These are phyloP conservation scores for Mycena kentingensis DNA, from an alignment of 768 basidiomycete species.

Conservation along the genomic window DNA sequence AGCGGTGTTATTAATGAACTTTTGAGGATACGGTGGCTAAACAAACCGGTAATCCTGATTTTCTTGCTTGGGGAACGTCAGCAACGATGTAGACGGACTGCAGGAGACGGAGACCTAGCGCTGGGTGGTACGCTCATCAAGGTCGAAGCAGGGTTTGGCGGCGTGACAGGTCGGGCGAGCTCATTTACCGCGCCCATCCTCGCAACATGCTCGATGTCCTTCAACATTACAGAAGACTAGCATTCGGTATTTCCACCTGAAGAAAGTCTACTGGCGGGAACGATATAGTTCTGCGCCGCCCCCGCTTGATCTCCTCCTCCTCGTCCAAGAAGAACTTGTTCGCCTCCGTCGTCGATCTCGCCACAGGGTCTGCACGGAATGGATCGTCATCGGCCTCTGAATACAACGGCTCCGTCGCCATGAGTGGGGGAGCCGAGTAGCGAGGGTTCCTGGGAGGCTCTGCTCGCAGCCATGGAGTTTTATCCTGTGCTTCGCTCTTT, in stretches of 20 bases:
- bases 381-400: slow-evolving; percentile 10
- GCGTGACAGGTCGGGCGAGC: neutral
- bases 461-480: slow-evolving; percentile 4
- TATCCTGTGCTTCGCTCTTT: slow-evolving; percentile 17
- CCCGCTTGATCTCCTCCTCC: slow-evolving; percentile 14
- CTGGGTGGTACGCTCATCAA: slow-evolving; percentile 50
- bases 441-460: slow-evolving; percentile 3
- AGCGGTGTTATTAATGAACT: slow-evolving; percentile 8
- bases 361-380: slow-evolving; percentile 15
- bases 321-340: slow-evolving; percentile 13
- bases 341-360: neutral
- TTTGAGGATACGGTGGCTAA: neutral
- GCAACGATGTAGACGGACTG: slow-evolving; percentile 11
- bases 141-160: slow-evolving; percentile 4
- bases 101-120: slow-evolving; percentile 34
- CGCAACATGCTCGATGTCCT: neutral
- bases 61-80: slow-evolving; percentile 57
- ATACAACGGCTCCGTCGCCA: neutral
- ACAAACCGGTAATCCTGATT: slow-evolving; percentile 75
- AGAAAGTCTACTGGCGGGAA: slow-evolving; percentile 8
- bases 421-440: slow-evolving; percentile 17
- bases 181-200: neutral
- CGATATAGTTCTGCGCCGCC: slow-evolving; percentile 5
- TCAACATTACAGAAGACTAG: neutral
- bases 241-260: slow-evolving; percentile 10